Conservation (phyloP, 768 basidiomycete genomes). For the Lentinula sp. region DNA sequence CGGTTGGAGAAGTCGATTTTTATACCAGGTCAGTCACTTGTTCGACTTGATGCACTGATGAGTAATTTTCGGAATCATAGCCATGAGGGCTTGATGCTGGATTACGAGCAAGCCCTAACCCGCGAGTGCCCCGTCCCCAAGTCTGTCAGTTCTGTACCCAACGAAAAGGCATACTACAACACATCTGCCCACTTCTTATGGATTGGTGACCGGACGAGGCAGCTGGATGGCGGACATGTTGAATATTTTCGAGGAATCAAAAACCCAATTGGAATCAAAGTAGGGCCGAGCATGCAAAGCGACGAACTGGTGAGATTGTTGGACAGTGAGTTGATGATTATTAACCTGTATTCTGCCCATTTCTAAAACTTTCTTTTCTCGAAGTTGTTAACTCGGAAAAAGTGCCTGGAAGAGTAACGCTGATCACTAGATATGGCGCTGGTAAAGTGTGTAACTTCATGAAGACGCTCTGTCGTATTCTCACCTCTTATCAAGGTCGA, state of each 20-base stretch:
- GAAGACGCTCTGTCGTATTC: neutral
- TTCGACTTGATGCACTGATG: neutral
- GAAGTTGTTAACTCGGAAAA: constrained; percentile 84
- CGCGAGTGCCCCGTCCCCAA: constrained; percentile 48
- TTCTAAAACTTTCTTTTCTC: neutral
- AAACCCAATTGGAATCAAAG: constrained; percentile 94
- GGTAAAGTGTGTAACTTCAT: constrained; percentile 47
- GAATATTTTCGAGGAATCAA: constrained; percentile 92
- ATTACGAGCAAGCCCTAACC: constrained; percentile 90
- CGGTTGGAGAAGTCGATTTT: constrained; percentile 85
- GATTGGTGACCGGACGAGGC: constrained; percentile 95
- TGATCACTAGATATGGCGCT: constrained; percentile 94
- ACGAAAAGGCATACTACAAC: constrained; percentile 64
- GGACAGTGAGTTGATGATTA: constrained; percentile 47
- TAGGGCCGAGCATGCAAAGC: constrained; percentile 79
- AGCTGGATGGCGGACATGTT: constrained; percentile 88
- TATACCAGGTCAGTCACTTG: constrained; percentile 65
- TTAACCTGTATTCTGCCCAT: neutral
- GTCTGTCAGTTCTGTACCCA: constrained; percentile 6
- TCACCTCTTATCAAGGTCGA: constrained; percentile 47
- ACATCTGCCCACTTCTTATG: constrained; percentile 93
- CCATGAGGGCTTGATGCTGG: constrained; percentile 90
- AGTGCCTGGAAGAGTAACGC: constrained; percentile 75
- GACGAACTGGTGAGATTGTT: constrained; percentile 76
- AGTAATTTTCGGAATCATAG: constrained; percentile 26